Base-by-base conservation (phyloP, 139 green algal genomes). In the Ulvella scutata region DNA sequence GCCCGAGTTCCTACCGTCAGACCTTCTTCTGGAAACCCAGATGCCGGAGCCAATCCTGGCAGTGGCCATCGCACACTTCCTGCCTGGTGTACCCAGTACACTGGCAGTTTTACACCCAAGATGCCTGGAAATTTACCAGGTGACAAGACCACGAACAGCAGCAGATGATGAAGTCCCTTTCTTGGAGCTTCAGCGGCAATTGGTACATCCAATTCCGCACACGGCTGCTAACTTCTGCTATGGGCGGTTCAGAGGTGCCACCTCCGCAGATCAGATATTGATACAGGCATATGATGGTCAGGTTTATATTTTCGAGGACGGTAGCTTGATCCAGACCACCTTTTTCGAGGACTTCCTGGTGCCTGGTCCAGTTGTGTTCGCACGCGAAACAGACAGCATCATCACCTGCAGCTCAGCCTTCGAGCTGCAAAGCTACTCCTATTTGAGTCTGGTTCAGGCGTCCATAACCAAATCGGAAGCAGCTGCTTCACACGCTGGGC, bases 61-160 rank as follows among this genome's bases (percentile, higher is more conserved):
- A 29, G 51, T 67, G 9, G 51, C 51, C 33, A 67, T 67, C 33
- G 51, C n/a, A 26, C 31, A 67, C n/a, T 67, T 67, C 20, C 31
- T 67, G 0, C 17, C 51, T 26, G 51, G 13, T 13, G 51, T 67
- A 26, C 51, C 51, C 51, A 67, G 33, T 26, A 29, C 51, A 31
- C 51, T 67, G 51, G 51, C 51, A 34, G 2, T 67, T 6, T 26
- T 67, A 29, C 51, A 67, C 33, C 51, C 51, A 67, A 10, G 20
- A 67, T n/a, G n/a, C 33, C 33, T 67, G 33, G 33, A 67, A 67
- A 10, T 67, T 29, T 67, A 34, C 20, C 51, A 67, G 33, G 51
- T 67, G n/a, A 67, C 51, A n/a, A 67, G 51, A 67, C 51, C 51
- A 67, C 51, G 51, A 13, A 67, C 51, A 67, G 51, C 51, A 29